Conservation (phyloP, 176 grass and related monocot genomes). For the Bromus sterilis region DNA sequence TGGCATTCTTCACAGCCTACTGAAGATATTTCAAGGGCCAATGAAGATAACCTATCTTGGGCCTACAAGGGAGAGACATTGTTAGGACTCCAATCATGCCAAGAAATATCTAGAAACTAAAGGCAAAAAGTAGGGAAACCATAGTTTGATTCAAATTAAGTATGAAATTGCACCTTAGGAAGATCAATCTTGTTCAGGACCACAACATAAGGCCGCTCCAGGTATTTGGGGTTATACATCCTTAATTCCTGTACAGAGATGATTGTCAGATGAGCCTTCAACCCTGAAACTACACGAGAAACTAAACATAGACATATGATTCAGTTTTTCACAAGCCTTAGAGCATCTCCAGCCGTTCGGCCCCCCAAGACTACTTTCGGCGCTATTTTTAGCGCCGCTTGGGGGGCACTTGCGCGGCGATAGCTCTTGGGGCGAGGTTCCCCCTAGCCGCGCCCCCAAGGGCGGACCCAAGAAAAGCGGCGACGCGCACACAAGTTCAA, state of each 20-base stretch:
- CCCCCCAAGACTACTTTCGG: too few species aligned
- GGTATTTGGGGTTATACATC: conserved; percentile 96
- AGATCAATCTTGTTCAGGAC: conserved; percentile 98
- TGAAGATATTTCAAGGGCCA: conserved; percentile 63
- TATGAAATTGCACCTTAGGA: conserved; percentile 47
- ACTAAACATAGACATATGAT: neutral
- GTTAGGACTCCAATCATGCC: neutral
- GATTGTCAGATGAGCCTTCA: neutral
- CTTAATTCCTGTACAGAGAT: conserved; percentile 76
- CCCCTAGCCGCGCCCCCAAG: too few species aligned
- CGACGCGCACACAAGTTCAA: too few species aligned
- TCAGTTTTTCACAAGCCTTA: neutral
- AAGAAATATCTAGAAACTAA: neutral
- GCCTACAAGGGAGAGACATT: conserved; percentile 37
- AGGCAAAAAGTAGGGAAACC: neutral
- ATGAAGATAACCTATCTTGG: conserved; percentile 51
- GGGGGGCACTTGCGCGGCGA: too few species aligned
- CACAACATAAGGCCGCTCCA: conserved; percentile 79
- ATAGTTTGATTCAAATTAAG: neutral
- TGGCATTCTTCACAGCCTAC: conserved; percentile 56
- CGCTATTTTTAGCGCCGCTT: too few species aligned
- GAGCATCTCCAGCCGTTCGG: too few species aligned
- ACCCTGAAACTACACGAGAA: neutral
- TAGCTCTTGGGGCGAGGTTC: too few species aligned
- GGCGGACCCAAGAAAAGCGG: too few species aligned